Base-by-base conservation (phyloP, 768 basidiomycete species). In the Pleurotus giganteus region DNA sequence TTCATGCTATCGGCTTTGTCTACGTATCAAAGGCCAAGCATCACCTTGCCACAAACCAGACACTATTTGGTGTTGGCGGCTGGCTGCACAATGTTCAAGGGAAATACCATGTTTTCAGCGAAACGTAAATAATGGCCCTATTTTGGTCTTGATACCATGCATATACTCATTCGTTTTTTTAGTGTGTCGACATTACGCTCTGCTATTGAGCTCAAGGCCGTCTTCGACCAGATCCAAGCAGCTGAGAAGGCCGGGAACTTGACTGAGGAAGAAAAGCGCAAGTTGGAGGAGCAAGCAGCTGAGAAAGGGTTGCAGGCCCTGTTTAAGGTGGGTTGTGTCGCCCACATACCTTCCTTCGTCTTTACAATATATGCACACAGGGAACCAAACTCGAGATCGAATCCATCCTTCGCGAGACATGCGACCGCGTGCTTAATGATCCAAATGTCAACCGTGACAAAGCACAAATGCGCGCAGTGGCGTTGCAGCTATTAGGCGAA, bases 1-100 rank as follows among this genome's bases (percentile, higher is more conserved):
- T 96, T 24, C 86, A 95, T 44, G 82, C 91, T 1, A 84, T 95
- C 59, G 93, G 93, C 1, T 91, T 92, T 58, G 89, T 91, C 4
- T 96, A 96, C 66, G 70, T 73, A 17, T 80, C 88, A 24, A 95
- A 93, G 66, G 84, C 88, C 4, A 93, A 90, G 65, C 91, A 94
- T 32, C 85, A 85, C 63, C 78, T 91, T 0, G 93, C 92, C 0
- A 84, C 89, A 15, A 78, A 79, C 57, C 78, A 80, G 75, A 82
- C 71, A 59, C 83, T 76, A 76, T 84, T 93, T 46, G 93, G 93
- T 24, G 86, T 96, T 13, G 93, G 93, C 11, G 93, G 94, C 5
- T 96, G 93, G 93, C 66, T 95, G 55, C 93, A 95, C 68, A 91
- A 91, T 53, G 90, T 94, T 2, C 90, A 92, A 67, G 90, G 89